phyloP scores from a whole-genome alignment of 2,329 filamentous ascomycete genomes.

The Diaporthe citri region DNA sequence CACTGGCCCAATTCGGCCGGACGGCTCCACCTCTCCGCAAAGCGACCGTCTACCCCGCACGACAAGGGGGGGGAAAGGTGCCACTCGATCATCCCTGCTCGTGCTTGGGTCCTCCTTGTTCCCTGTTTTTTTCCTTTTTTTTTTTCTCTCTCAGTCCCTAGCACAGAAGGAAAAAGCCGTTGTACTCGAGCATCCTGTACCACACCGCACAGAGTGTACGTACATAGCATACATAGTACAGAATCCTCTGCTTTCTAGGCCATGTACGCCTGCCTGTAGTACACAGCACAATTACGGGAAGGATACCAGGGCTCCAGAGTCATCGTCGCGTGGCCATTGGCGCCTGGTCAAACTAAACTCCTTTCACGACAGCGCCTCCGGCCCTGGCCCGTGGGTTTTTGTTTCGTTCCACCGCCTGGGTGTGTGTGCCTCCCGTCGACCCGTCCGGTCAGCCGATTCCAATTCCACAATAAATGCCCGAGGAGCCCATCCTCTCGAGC shows the following conservation, averaged over 20 bases:
- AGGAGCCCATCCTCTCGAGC: slow-evolving; percentile 43
- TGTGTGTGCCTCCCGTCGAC: slow-evolving; percentile 19
- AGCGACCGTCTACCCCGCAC: slow-evolving; percentile 26
- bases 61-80: background rate
- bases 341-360: slow-evolving; percentile 21
- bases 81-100: background rate
- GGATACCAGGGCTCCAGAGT: slow-evolving; percentile 18
- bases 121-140: slow-evolving; percentile 20
- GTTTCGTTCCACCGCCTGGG: slow-evolving; percentile 29
- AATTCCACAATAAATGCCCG: slow-evolving; percentile 39
- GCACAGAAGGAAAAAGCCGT: slow-evolving; percentile 22
- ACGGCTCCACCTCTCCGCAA: slow-evolving; percentile 34
- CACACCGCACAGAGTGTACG: background rate
- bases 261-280: background rate
- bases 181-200: background rate
- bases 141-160: background rate
- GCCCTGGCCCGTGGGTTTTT: slow-evolving; percentile 29
- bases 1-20: background rate
- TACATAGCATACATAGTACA: background rate
- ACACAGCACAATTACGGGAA: slow-evolving; percentile 7
- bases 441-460: slow-evolving; percentile 19
- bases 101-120: slow-evolving; percentile 21
- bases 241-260: background rate
- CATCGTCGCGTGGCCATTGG: background rate
- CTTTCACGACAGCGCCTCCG: slow-evolving; percentile 31